These are phyloP conservation scores for Calonectria multiphialidica DNA, from an alignment of 2,329 filamentous ascomycete species.

Conservation along the genomic window DNA sequence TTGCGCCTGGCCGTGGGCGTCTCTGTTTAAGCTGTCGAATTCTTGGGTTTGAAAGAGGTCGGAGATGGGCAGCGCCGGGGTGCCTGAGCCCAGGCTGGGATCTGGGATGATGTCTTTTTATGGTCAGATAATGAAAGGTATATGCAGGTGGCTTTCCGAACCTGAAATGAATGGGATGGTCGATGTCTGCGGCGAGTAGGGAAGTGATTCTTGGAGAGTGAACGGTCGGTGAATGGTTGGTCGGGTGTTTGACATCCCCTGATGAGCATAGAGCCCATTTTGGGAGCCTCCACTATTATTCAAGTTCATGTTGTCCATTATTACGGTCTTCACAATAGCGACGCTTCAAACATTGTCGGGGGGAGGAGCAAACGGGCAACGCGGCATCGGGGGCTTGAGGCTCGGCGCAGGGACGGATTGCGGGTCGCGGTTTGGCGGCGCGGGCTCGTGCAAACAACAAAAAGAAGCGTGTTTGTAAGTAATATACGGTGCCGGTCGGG, in stretches of 20 bases:
- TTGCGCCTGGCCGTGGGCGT: constrained; percentile 69
- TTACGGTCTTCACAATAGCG: constrained; percentile 43
- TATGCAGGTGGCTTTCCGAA: constrained; percentile 52
- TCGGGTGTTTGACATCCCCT: constrained; percentile 38
- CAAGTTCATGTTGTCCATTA: constrained; percentile 47
- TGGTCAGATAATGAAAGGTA: constrained; percentile 28
- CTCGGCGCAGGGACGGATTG: constrained; percentile 20
- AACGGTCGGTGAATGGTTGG: constrained; percentile 60
- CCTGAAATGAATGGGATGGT: constrained; percentile 83
- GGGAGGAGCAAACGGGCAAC: constrained; percentile 42
- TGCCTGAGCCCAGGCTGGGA: constrained; percentile 69
- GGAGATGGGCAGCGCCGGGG: constrained; percentile 63
- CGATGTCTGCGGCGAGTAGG: constrained; percentile 86
- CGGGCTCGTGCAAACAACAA: constrained; percentile 15
- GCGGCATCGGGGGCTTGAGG: constrained; percentile 41
- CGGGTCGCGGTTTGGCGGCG: constrained; percentile 18
- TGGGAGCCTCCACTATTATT: constrained; percentile 46
- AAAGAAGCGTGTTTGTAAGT: background rate
- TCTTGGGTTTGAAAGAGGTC: constrained; percentile 64
- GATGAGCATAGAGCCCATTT: constrained; percentile 49
- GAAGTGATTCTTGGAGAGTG: constrained; percentile 80
- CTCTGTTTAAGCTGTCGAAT: constrained; percentile 78
- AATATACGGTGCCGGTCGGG: background rate
- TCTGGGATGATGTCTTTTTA: constrained; percentile 73
- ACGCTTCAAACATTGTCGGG: constrained; percentile 47